Evolutionary conservation across 1,284 basidiomycete genomes (phyloP).

Genomic region (Dichomitus squalens): DNA sequence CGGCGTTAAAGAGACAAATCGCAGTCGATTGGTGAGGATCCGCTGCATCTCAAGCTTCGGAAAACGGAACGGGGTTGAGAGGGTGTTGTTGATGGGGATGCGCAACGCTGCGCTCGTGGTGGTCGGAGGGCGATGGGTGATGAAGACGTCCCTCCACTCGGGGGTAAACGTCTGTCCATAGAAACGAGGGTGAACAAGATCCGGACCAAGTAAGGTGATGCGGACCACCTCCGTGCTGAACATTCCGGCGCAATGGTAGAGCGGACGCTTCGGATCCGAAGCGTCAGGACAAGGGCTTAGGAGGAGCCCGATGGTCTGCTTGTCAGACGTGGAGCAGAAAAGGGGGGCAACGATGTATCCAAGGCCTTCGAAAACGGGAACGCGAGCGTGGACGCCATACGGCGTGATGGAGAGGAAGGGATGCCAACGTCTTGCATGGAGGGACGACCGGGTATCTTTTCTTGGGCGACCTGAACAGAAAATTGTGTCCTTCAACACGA

Average conservation of each 20-base stretch:
- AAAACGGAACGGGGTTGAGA: background rate
- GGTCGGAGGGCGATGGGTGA: background rate
- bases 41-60: background rate
- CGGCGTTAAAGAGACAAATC: background rate
- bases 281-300: background rate
- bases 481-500: too few relatives aligned
- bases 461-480: too few relatives aligned
- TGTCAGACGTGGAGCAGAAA: background rate
- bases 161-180: too few relatives aligned
- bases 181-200: too few relatives aligned
- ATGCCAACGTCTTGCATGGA: too few relatives aligned
- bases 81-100: background rate
- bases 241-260: background rate
- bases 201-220: background rate
- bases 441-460: too few relatives aligned
- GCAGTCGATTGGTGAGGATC: background rate
- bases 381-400: slow-evolving; percentile 1
- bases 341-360: background rate
- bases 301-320: background rate
- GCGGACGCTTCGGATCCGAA: background rate
- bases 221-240: background rate
- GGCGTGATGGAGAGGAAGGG: background rate
- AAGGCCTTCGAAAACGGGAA: background rate
- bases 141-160: background rate
- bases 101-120: background rate